Base-by-base conservation (phyloP, 441 rosid genomes). In the Erodium moschatum region DNA sequence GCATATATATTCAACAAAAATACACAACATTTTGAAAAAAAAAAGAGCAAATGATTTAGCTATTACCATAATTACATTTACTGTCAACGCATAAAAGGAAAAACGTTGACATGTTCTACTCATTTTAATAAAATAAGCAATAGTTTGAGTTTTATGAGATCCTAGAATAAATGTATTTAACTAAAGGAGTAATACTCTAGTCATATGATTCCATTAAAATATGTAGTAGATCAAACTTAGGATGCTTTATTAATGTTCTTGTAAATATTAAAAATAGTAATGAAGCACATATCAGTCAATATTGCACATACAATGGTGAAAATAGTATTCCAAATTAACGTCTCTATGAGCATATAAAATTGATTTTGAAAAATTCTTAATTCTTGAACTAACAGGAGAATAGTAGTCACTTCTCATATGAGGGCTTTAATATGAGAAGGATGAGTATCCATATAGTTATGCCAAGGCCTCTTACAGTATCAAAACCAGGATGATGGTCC, bases 401-500 rank as follows among this genome's bases (percentile, higher is more conserved):
- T 52, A 16, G 60, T 52, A 16, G 60, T 6, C 60, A 16, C 15
- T 52, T 52, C 60, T 13, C 58, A 50, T 5, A 56, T 56, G 21
- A 16, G 21, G 19, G 61, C 67, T 24, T 24, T 24, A 64, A 29
- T 35, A 52, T 31, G 67, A 35, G 31, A 13, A 40, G 33, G 46
- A 33, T n/a, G 33, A 24, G 4, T 33, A 62, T 62, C 33, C 10
- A 31, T 64, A 27, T 27, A 65, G 24, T 48, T 67, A 68, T 40
- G 73, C 50, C 61, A 79, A 66, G 19, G 66, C 52, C 86, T 16
- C 60, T 85, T 88, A 94, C 99, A 69, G 76, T 78, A 73, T 91
- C 97, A 84, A 94, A 94, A 63, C 97, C 99, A 16, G 85, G 96
- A 82, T 94, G 91, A 82, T 87, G 83, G 82, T 87, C 69, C 64